Base-by-base conservation (phyloP, 2,329 filamentous ascomycete genomes). In the Pseudogymnoascus sp. region DNA sequence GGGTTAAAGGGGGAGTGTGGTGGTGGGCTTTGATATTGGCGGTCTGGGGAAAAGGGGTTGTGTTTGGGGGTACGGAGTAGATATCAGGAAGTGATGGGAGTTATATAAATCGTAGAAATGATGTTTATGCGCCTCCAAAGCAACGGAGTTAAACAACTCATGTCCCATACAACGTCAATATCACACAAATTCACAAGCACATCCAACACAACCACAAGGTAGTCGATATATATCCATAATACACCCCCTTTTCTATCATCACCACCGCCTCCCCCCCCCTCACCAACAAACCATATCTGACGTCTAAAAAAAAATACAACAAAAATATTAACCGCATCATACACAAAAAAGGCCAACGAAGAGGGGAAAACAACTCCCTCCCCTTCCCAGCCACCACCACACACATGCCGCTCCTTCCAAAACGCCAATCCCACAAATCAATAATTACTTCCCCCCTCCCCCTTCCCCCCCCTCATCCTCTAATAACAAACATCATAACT, bases 401-500 rank as follows among this genome's bases (percentile, higher is more conserved):
- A 42, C 19, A 42, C 39, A 42, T 42, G 39, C 39, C 39, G 39
- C 39, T 42, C 39, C 39, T 2, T 12, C 39, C 39, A 23, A 42
- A 42, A 42, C 39, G 39, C 39, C 39, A 42, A 42, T 42, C 39
- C 39, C 39, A 42, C 16, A 42, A 23, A 41, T 22, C 39, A 42
- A 42, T 42, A 42, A 42, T 42, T 23, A 45, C 14, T 25, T 36
- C 28, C 28, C 23, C 22, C 5, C 14, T 8, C 11, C 25, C 5
- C 25, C 25, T 33, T 12, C 28, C 8, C 7, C 52, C 14, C 30
- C 25, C 8, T 2, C 8, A 6, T 23, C 19, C 3, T 23, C 41
- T 58, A 58, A 33, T 7, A 33, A 22, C 52, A 58, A 35, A 58
- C 25, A 33, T 58, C 52, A 33, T 36, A 58, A 58, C 52, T 58